Conservation (phyloP, 2,329 filamentous ascomycete species). For the Xenosphaeropsis pyriputrescens region DNA sequence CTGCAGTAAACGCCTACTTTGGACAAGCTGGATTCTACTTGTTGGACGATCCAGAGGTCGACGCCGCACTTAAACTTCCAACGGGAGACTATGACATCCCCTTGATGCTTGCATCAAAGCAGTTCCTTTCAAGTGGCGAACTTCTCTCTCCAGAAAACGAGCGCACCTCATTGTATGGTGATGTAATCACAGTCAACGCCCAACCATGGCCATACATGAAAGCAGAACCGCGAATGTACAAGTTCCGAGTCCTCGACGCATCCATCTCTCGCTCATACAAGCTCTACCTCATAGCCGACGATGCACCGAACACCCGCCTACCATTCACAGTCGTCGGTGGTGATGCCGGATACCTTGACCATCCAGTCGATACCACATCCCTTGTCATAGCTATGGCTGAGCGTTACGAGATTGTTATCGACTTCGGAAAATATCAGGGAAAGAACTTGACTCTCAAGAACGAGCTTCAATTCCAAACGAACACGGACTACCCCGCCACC, state of each 20-base stretch:
- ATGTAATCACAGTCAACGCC: constrained; percentile 42
- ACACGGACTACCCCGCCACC: constrained; percentile 33
- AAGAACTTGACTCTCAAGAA: constrained; percentile 32
- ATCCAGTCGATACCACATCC: constrained; percentile 25
- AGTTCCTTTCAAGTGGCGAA: constrained; percentile 33
- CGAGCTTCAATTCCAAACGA: constrained; percentile 24
- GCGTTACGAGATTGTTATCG: constrained; percentile 40
- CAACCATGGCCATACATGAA: constrained; percentile 42
- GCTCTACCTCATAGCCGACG: constrained; percentile 27
- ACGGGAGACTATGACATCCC: constrained; percentile 35
- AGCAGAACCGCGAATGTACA: constrained; percentile 46
- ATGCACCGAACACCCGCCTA: constrained; percentile 18
- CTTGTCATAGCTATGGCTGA: constrained; percentile 37
- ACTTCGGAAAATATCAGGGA: constrained; percentile 32
- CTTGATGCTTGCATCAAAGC: constrained; percentile 31
- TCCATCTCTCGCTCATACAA: constrained; percentile 31
- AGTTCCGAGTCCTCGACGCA: constrained; percentile 36
- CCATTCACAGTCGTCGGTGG: constrained; percentile 37
- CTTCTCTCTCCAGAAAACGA: constrained; percentile 30
- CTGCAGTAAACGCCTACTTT: constrained; percentile 37
- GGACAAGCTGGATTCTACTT: constrained; percentile 43
- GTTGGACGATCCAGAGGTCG: constrained; percentile 28
- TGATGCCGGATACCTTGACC: constrained; percentile 33
- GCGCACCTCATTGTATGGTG: constrained; percentile 33
- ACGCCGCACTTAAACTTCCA: constrained; percentile 32